Base-by-base conservation (phyloP, 257 asterid genomes). In the Solanum pinnatisectum region DNA sequence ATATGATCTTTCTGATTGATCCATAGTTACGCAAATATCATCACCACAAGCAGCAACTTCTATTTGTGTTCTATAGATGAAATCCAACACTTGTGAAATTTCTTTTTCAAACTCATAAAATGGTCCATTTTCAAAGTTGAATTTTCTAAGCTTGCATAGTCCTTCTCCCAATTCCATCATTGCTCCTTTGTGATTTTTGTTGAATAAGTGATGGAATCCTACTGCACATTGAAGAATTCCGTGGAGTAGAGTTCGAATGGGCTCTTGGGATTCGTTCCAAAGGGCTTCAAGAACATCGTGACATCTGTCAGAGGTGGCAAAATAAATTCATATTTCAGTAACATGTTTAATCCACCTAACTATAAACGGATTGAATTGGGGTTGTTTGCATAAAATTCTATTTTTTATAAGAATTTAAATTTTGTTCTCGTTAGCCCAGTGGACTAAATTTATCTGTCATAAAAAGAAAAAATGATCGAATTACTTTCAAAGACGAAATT, bases 151-250 rank as follows among this genome's bases (percentile, higher is more conserved):
- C 92, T 96, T 96, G 81, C 99, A 96, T 11, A 94, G 37, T 59
- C 99, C 98, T 88, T 96, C 99, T 90, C 99, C 99, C 42, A 96
- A 90, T 91, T 96, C 98, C 95, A 96, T 95, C 99, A 96, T 96
- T 14, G 99, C 98, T 72, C 98, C 98, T 86, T 90, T 94, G 89
- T 96, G 99, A 90, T 96, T 96, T 98, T 91, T 94, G 87, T 94
- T 96, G 90, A 94, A 94, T 89, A 96, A 97, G 90, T 96, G 99
- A 89, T 96, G 98, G 22, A 96, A 94, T 83, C 98, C 99, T 2
- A 95, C 97, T 33, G 98, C 97, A 39, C 98, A 94, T 77, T 96
- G 98, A 30, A 95, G 90, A 74, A 95, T 91, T 67, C 93, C 98
- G 20, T 95, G 99, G 42, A 94, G 87, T 5, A 96, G 96, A 32